Evolutionary conservation across 2,329 filamentous ascomycete genomes (phyloP).

Genomic region (Colletotrichum endophyticum): DNA sequence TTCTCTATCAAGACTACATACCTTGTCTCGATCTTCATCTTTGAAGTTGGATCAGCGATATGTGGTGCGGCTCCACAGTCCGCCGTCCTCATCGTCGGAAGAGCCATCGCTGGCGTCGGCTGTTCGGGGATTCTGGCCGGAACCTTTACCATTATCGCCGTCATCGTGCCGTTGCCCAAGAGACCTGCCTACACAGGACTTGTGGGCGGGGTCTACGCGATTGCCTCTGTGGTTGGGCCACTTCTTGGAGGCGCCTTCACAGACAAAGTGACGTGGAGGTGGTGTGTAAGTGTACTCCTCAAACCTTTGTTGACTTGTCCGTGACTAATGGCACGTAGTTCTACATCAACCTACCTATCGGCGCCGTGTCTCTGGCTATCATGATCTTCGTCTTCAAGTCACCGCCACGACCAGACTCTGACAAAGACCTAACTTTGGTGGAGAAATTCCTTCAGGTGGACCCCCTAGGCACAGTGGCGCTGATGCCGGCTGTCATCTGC

Average conservation of each 20-base stretch:
- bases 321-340: constrained; percentile 6
- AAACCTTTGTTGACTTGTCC: background rate
- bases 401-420: background rate
- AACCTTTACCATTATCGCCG: constrained; percentile 39
- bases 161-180: constrained; percentile 34
- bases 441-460: constrained; percentile 25
- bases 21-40: constrained; percentile 25
- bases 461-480: constrained; percentile 21
- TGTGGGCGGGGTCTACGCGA: constrained; percentile 39
- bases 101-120: constrained; percentile 40
- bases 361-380: constrained; percentile 25
- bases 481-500: constrained; percentile 34
- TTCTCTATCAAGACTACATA: constrained; percentile 31
- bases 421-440: background rate
- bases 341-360: constrained; percentile 33
- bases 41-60: constrained; percentile 27
- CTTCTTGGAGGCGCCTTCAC: constrained; percentile 33
- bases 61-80: constrained; percentile 32
- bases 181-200: constrained; percentile 41
- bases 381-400: constrained; percentile 29
- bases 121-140: constrained; percentile 39
- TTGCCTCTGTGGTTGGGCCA: constrained; percentile 32
- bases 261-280: constrained; percentile 33
- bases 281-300: constrained; percentile 26
- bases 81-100: constrained; percentile 37